Conservation (phyloP, 108 stramenopile genomes). For the Nannochloropsis salina region DNA sequence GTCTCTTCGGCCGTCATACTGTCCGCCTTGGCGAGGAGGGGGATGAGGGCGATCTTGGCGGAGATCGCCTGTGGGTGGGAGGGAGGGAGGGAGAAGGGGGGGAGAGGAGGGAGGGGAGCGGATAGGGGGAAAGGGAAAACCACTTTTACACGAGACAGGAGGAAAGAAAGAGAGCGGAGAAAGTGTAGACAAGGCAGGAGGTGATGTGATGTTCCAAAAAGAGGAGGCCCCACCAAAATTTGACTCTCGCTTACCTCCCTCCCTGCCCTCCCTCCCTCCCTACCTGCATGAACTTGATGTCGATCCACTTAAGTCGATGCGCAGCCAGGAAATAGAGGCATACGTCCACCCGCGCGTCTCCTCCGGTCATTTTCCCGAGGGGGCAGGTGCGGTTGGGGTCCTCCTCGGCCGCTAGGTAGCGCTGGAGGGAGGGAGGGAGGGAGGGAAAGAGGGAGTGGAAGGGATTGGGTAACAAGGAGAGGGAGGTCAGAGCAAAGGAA, state of each 20-base stretch:
- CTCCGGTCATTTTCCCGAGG: background rate
- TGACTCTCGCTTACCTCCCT: background rate
- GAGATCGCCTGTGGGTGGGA: background rate
- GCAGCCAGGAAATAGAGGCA: background rate
- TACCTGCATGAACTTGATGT: slow-evolving; percentile 14
- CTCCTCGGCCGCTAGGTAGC: slow-evolving; percentile 2
- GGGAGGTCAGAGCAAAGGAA: too few relatives aligned
- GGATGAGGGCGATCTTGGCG: background rate
- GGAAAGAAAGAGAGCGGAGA: too few relatives aligned
- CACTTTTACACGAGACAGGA: background rate
- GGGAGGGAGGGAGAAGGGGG: background rate
- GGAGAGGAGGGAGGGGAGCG: background rate
- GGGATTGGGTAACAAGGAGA: background rate
- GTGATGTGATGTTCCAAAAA: too few relatives aligned
- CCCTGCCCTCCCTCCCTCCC: background rate
- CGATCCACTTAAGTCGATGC: background rate
- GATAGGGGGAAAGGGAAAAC: background rate
- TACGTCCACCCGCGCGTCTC: background rate
- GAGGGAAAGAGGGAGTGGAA: background rate
- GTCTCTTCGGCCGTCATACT: background rate
- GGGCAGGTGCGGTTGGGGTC: background rate
- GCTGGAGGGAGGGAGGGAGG: background rate
- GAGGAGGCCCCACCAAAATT: too few relatives aligned
- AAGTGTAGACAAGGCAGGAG: background rate
- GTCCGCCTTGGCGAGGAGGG: slow-evolving; percentile 2